A percentile compares a stretch with the other conserved stretches of the same genome.
These are phyloP conservation scores for Colletotrichum orchidophilum DNA, from an alignment of 2,329 filamentous ascomycete species.

Conservation along the genomic window DNA sequence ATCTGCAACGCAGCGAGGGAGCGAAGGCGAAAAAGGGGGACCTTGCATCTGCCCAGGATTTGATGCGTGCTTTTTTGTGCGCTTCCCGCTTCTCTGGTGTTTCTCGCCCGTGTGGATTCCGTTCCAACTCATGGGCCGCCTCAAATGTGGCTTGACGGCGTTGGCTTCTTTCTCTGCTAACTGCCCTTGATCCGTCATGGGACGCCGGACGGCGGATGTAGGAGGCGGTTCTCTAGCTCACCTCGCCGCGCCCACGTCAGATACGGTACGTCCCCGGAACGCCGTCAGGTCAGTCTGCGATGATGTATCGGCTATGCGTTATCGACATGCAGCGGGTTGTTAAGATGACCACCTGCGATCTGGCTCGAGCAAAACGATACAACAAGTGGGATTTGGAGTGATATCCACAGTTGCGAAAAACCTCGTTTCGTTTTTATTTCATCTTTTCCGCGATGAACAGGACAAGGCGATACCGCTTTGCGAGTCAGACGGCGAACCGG, in stretches of 20 bases:
- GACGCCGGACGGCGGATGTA: neutral
- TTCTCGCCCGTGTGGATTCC: constrained; percentile 1
- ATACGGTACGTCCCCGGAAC: neutral
- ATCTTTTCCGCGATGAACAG: neutral
- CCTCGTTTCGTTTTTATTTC: neutral
- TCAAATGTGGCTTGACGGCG: neutral
- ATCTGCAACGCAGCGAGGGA: constrained; percentile 17
- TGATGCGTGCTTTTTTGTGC: constrained; percentile 11
- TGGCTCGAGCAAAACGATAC: neutral
- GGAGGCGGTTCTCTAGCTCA: neutral
- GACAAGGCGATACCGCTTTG: neutral
- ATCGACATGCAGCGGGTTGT: neutral
- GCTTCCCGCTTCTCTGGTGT: neutral
- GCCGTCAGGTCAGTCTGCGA: neutral
- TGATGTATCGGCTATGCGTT: neutral
- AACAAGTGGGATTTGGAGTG: neutral
- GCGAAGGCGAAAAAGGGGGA: neutral
- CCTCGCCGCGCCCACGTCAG: neutral
- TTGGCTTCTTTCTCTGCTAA: neutral
- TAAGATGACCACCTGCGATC: neutral
- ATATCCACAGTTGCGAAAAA: neutral
- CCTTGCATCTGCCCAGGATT: constrained; percentile 9
- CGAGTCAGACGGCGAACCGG: constrained; percentile 8
- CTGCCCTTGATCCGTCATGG: neutral
- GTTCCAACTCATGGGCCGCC: neutral